Conservation (phyloP, 2,329 filamentous ascomycete genomes). For the Neurospora sp. region DNA sequence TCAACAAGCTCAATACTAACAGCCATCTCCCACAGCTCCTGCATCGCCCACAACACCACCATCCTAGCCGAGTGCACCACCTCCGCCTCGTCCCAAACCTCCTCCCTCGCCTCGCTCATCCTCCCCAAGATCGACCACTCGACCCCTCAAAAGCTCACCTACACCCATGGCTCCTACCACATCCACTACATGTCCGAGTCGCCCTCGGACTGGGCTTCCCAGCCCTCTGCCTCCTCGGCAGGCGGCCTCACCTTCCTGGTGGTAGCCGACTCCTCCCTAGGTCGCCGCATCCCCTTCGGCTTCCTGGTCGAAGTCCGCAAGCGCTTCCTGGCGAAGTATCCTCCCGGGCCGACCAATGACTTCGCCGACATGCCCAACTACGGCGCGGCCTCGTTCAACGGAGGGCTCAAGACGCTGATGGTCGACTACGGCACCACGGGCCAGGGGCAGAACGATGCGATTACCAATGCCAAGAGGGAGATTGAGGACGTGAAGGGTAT, state of each 20-base stretch:
- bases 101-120: constrained; percentile 83
- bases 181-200: constrained; percentile 93
- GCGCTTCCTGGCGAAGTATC: constrained; percentile 68
- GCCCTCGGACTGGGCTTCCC: constrained; percentile 49
- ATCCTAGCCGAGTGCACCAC: constrained; percentile 91
- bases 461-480: constrained; percentile 74
- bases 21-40: constrained; percentile 50
- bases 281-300: constrained; percentile 83
- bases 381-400: constrained; percentile 82
- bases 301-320: constrained; percentile 87
- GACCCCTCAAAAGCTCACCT: constrained; percentile 78
- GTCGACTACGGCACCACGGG: constrained; percentile 73
- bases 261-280: constrained; percentile 66
- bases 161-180: constrained; percentile 83
- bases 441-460: constrained; percentile 67
- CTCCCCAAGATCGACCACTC: constrained; percentile 88
- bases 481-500: constrained; percentile 89
- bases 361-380: constrained; percentile 77
- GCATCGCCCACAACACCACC: constrained; percentile 87
- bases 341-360: constrained; percentile 51
- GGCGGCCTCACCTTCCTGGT: constrained; percentile 88
- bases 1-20: neutral
- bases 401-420: constrained; percentile 66
- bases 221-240: constrained; percentile 54
- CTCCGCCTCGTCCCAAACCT: constrained; percentile 71